These are phyloP conservation scores for Claviceps quebecensis DNA, from an alignment of 2,329 filamentous ascomycete genomes.

Conservation along the genomic window DNA sequence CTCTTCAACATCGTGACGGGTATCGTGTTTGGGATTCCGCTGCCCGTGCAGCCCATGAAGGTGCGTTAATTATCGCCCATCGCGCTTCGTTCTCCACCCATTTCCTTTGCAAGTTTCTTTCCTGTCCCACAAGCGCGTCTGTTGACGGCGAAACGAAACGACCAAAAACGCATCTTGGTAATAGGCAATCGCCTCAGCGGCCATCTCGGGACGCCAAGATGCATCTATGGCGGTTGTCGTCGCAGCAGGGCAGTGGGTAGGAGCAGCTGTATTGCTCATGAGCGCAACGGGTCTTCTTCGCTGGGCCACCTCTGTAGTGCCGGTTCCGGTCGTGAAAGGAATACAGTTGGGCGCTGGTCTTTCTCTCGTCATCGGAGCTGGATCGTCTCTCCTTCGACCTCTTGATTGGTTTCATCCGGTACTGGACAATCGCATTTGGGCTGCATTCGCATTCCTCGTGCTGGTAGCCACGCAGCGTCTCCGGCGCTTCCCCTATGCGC, in stretches of 20 bases:
- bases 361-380: slow-evolving; percentile 67
- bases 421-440: slow-evolving; percentile 69
- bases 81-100: neutral
- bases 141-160: neutral
- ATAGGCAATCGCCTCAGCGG: slow-evolving; percentile 74
- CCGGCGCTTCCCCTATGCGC: slow-evolving; percentile 61
- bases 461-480: slow-evolving; percentile 55
- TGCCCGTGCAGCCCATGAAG: slow-evolving; percentile 84
- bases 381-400: slow-evolving; percentile 49
- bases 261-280: slow-evolving; percentile 57
- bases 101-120: too few species aligned
- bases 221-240: slow-evolving; percentile 45
- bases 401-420: slow-evolving; percentile 55
- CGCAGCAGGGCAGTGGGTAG: slow-evolving; percentile 65
- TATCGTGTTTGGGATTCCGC: slow-evolving; percentile 67
- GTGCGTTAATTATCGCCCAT: slow-evolving; percentile 16
- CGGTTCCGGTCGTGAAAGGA: slow-evolving; percentile 79
- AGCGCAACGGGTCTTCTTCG: slow-evolving; percentile 66
- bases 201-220: slow-evolving; percentile 54
- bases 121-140: neutral
- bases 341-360: slow-evolving; percentile 89
- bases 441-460: slow-evolving; percentile 55
- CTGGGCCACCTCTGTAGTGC: slow-evolving; percentile 60
- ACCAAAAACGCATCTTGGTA: neutral
- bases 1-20: slow-evolving; percentile 78